Base-by-base conservation (phyloP, 23 red algal genomes). In the Gracilariopsis chorda region DNA sequence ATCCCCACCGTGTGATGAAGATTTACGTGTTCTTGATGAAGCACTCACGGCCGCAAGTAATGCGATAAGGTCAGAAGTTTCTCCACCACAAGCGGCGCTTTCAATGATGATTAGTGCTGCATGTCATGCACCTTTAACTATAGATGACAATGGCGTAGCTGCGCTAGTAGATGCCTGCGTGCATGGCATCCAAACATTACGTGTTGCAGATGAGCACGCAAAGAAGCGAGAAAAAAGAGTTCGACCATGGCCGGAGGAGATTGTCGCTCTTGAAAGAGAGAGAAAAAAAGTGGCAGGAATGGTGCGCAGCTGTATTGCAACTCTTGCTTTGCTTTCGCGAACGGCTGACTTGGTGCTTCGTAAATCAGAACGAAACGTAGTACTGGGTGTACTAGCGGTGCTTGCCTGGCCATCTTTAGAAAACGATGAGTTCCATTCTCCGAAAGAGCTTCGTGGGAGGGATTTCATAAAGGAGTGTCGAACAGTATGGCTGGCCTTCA, bases 401-500 rank as follows among this genome's bases (percentile, higher is more conserved):
- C 40, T 73, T 1, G 67, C 67, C 0, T 73, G 67, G 67, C 67
- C 67, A 39, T 2, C 36, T 73, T 42, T 45, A 24, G 3, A 42
- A 46, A 73, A 73, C 14, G 28, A 46, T 73, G 10, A 14, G 42
- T 73, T 73, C 32, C 67, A 73, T 47, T 42, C 67, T 25, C 67
- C 67, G 40, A 73, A 73, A 73, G 67, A 73, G 37, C 67, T 73
- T 7, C 7, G 20, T 3, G 67, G 67, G 25, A 23, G 28, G 12
- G 14, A 36, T 20, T 73, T 73, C 47, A 36, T 46, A 21, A 42
- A 19, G 10, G 67, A 73, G 40, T 73, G 67, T 24, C 30, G 67
- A 24, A 73, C 67, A 36, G 67, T 73, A 45, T 73, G 67, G 67
- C 42, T 73, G 67, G 67, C 67, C 13, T 73, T 73, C 17, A 36